Evolutionary conservation across 306 rosid species (phyloP).

Genomic region (Inga leiocalycina): DNA sequence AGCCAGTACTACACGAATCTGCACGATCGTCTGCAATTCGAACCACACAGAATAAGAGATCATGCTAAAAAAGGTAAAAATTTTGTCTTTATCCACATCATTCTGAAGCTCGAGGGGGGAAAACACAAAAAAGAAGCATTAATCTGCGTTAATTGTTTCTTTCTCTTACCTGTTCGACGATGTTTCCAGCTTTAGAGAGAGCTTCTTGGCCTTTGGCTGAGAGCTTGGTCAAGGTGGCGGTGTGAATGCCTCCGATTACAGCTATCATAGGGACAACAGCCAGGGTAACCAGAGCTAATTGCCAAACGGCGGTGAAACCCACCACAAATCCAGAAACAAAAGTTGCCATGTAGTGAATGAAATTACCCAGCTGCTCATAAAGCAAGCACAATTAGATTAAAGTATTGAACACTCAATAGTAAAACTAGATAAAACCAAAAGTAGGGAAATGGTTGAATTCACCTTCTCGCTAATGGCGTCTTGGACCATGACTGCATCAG

Average conservation of each 20-base stretch:
- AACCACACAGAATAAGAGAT: neutral
- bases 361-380: slow-evolving; percentile 81
- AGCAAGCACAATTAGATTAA: slow-evolving; percentile 12
- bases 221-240: slow-evolving; percentile 72
- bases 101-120: neutral
- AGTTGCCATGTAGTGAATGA: slow-evolving; percentile 88
- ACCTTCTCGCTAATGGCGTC: slow-evolving; percentile 98
- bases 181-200: slow-evolving; percentile 86
- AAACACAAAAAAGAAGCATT: neutral
- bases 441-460: neutral
- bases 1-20: slow-evolving; percentile 77
- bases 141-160: neutral
- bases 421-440: neutral
- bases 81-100: neutral
- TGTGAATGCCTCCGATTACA: slow-evolving; percentile 72
- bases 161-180: slow-evolving; percentile 70
- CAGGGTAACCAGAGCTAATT: slow-evolving; percentile 80
- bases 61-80: neutral
- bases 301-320: slow-evolving; percentile 95
- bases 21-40: slow-evolving; percentile 71
- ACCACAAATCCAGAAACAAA: slow-evolving; percentile 89
- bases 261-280: slow-evolving; percentile 91
- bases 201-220: slow-evolving; percentile 81
- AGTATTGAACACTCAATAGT: neutral
- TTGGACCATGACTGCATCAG: slow-evolving; percentile 87